Conservation (phyloP, 2,329 filamentous ascomycete species). For the Emmonsia crescens region DNA sequence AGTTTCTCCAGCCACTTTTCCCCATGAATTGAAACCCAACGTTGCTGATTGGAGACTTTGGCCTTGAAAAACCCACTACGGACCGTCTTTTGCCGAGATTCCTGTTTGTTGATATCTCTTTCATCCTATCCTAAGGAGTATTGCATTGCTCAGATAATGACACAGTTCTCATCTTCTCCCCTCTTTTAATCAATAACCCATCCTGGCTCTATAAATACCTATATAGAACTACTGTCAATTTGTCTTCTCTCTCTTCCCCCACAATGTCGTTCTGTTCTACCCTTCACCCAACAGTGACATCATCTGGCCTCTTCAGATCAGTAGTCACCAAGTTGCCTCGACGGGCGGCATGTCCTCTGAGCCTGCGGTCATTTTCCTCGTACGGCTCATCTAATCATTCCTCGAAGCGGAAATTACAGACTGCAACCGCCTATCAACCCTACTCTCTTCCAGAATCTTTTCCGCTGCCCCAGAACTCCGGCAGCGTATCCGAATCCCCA, state of each 20-base stretch:
- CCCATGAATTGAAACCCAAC: slow-evolving; percentile 28
- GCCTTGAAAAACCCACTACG: slow-evolving; percentile 14
- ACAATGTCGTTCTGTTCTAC: slow-evolving; percentile 32
- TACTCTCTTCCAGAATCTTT: slow-evolving; percentile 46
- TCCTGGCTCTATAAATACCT: background rate
- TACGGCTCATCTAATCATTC: slow-evolving; percentile 33
- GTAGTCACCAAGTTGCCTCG: slow-evolving; percentile 28
- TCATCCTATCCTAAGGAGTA: background rate
- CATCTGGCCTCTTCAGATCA: slow-evolving; percentile 34
- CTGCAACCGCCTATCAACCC: slow-evolving; percentile 53
- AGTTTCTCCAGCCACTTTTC: background rate
- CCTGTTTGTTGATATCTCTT: background rate
- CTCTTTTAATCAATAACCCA: background rate
- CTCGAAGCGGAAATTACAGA: slow-evolving; percentile 53
- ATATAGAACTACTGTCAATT: slow-evolving; percentile 2
- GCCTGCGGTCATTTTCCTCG: slow-evolving; percentile 40
- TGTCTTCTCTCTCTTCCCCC: background rate
- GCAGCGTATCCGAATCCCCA: slow-evolving; percentile 49
- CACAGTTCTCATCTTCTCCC: background rate
- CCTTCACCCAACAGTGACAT: slow-evolving; percentile 35
- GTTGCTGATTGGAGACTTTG: slow-evolving; percentile 26
- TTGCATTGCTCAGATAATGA: no score
- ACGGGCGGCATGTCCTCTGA: slow-evolving; percentile 30
- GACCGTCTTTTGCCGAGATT: background rate
- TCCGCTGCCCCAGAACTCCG: slow-evolving; percentile 47